phyloP scores from a whole-genome alignment of 2,329 filamentous ascomycete species.

The Clonostachys sp. region DNA sequence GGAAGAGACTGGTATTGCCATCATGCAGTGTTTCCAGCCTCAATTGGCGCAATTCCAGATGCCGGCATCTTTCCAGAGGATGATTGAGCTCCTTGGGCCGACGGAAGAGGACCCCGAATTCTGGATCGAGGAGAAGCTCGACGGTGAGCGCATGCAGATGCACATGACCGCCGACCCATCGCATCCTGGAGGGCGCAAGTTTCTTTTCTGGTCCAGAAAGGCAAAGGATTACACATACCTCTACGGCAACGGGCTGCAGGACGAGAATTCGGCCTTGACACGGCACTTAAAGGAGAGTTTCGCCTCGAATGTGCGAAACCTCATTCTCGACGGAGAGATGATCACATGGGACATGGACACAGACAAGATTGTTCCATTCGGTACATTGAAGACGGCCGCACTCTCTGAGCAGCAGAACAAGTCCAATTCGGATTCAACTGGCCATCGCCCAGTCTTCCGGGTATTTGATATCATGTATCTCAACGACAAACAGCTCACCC shows the following conservation, averaged over 20 bases:
- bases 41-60: slow-evolving; percentile 92
- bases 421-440: slow-evolving; percentile 45
- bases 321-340: slow-evolving; percentile 97
- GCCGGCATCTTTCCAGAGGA: slow-evolving; percentile 70
- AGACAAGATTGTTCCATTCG: slow-evolving; percentile 84
- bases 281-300: slow-evolving; percentile 77
- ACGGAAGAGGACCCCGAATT: slow-evolving; percentile 72
- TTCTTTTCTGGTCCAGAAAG: slow-evolving; percentile 92
- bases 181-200: slow-evolving; percentile 65
- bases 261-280: slow-evolving; percentile 73
- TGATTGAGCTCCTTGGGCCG: slow-evolving; percentile 63
- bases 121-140: slow-evolving; percentile 97
- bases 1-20: slow-evolving; percentile 66
- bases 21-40: slow-evolving; percentile 96
- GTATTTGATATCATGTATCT: slow-evolving; percentile 91
- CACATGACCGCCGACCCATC: slow-evolving; percentile 75
- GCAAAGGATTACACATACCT: slow-evolving; percentile 95
- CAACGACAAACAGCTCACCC: slow-evolving; percentile 75
- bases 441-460: slow-evolving; percentile 67
- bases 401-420: slow-evolving; percentile 65
- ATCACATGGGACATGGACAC: slow-evolving; percentile 91
- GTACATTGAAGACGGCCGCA: slow-evolving; percentile 88
- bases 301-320: slow-evolving; percentile 68
- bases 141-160: slow-evolving; percentile 95
- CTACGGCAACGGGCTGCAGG: slow-evolving; percentile 74